A percentile compares a stretch with the other conserved stretches of the same genome.
Evolutionary conservation across 345 rosid species (phyloP).

Genomic region (Eucalyptus shirleyi): DNA sequence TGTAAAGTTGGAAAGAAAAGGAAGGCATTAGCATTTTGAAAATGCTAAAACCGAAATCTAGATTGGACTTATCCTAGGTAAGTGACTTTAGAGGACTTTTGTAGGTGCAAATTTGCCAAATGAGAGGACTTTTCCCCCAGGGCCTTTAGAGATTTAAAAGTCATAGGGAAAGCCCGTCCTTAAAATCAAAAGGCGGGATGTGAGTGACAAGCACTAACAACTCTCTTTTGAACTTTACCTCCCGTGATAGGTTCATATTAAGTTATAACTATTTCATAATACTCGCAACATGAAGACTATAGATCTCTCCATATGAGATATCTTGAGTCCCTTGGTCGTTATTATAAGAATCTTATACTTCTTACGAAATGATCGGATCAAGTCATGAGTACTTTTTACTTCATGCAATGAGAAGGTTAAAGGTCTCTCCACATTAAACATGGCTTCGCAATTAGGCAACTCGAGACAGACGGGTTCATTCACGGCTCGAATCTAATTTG

Average conservation of each 20-base stretch:
- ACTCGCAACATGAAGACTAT: accelerated
- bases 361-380: not conserved
- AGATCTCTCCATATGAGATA: not conserved
- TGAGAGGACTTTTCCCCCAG: not conserved
- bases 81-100: not conserved
- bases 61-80: not conserved
- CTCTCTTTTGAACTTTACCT: not conserved
- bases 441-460: not conserved
- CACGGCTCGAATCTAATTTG: not conserved
- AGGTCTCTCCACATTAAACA: not conserved
- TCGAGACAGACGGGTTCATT: not conserved
- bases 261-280: not conserved
- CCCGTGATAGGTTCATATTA: accelerated
- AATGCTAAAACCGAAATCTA: not conserved
- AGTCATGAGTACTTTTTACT: accelerated
- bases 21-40: not conserved
- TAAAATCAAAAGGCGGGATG: not conserved
- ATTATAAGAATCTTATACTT: no score
- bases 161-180: not conserved
- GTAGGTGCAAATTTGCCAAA: not conserved
- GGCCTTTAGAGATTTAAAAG: not conserved
- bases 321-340: not conserved
- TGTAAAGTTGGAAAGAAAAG: not conserved
- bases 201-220: not conserved
- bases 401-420: accelerated